Base-by-base conservation (phyloP, 495 filamentous ascomycete genomes). In the Xylaria telfairii region DNA sequence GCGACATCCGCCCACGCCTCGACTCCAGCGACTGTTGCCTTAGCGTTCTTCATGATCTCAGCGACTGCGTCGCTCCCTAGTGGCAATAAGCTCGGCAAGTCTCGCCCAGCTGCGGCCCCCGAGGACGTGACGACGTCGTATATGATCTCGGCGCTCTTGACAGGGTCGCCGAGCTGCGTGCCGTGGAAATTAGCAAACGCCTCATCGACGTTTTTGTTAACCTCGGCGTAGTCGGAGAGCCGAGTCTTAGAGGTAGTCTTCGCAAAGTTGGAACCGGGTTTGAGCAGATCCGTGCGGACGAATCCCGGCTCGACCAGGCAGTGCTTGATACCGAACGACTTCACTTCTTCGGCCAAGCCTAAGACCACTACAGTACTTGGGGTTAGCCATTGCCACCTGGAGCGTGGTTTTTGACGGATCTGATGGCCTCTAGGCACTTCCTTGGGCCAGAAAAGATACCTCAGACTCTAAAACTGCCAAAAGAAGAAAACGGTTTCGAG, bases 251-350 rank as follows among this genome's bases (percentile, higher is more conserved):
- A 24, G 37, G 32, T 17, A 6, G 65, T 72, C 21, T 37, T 60
- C 19, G 46, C 60, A 6, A 70, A n/a, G 26, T 73, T 75, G 26
- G 37, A 44, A 1, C 67, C 75, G 26, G 77, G 79, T 15, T 78
- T 75, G 10, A 84, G 74, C 24, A 89, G 76, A 24, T 77, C 75
- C 0, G 85, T 88, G 21, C 85, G 79, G 69, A 89, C 88, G 59
- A 80, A 81, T 2, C 87, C 87, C 5, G 85, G 86, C 69, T 87
- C 84, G 8, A 87, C 72, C 15, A 84, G 75, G 12, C 79, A 74
- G 37, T 82, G 80, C 24, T 78, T 77, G 67, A 89, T 83, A 10
- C 81, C 81, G 69, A 89, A 83, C 0, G 81, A 75, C 9, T 74
- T 74, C 26, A 83, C 71, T 9, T 83, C 80, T 4, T 87, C 78